Evolutionary conservation across 805 yeast species (phyloP).

Genomic region (Schwanniomyces sp.): DNA sequence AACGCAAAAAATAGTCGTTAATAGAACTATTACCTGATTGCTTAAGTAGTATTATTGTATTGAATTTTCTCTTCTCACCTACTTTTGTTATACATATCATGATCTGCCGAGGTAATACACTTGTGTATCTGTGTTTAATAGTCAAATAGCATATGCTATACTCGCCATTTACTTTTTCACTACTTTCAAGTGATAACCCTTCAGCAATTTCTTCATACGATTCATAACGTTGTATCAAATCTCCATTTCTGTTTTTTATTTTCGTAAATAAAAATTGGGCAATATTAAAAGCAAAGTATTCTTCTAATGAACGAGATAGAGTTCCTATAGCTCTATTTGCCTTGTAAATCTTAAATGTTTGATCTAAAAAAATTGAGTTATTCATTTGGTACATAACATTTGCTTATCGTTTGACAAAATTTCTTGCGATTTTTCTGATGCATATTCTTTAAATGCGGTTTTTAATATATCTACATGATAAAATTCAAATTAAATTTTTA

Average conservation of each 20-base stretch:
- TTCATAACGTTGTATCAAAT: constrained; percentile 7
- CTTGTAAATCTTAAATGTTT: constrained; percentile 16
- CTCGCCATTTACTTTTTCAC: constrained; percentile 1
- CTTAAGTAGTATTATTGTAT: constrained; percentile 8
- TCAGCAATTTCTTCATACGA: constrained; percentile 9
- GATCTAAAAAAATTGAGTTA: constrained; percentile 11
- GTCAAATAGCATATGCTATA: constrained; percentile 5
- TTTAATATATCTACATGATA: background rate
- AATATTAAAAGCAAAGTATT: constrained; percentile 6
- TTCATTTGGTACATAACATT: background rate
- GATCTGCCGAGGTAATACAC: constrained; percentile 9
- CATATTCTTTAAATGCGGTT: background rate
- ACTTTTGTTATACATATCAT: constrained; percentile 8
- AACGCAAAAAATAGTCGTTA: background rate
- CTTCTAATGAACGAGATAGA: constrained; percentile 7
- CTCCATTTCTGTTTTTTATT: constrained; percentile 4
- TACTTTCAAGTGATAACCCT: constrained; percentile 8
- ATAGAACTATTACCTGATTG: constrained; percentile 5
- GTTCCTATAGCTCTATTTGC: constrained; percentile 10
- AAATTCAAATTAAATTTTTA: background rate
- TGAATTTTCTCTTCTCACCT: constrained; percentile 5
- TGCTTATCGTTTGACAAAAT: background rate
- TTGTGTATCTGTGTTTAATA: constrained; percentile 2
- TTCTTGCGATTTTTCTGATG: background rate
- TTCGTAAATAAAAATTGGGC: constrained; percentile 10